Evolutionary conservation across 2,329 filamentous ascomycete species (phyloP).

Genomic region (Aspergillus terreus): DNA sequence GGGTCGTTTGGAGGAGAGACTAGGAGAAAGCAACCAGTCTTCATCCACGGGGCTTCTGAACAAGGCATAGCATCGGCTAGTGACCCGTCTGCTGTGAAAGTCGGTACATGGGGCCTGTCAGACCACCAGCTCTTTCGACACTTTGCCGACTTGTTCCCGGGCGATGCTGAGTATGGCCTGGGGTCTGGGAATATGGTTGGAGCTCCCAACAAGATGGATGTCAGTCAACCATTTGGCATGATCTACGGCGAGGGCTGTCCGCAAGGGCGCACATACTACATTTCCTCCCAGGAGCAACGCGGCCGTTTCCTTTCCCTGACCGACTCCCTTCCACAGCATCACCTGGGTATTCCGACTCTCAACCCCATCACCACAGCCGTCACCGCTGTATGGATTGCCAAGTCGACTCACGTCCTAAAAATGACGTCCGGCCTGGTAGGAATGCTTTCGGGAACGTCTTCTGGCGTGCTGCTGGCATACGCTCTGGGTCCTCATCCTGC

Average conservation of each 20-base stretch:
- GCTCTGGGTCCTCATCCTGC: conserved; percentile 62
- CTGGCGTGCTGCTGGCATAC: conserved; percentile 79
- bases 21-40: conserved; percentile 68
- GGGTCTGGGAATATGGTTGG: conserved; percentile 73
- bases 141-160: conserved; percentile 71
- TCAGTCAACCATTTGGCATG: conserved; percentile 80
- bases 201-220: conserved; percentile 81
- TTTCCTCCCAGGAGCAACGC: conserved; percentile 67
- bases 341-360: conserved; percentile 72
- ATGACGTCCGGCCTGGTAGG: conserved; percentile 75
- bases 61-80: conserved; percentile 74
- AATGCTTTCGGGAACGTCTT: conserved; percentile 77
- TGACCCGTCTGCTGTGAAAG: conserved; percentile 70
- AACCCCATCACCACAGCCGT: conserved; percentile 67
- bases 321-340: conserved; percentile 57
- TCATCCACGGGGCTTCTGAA: conserved; percentile 80
- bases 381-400: conserved; percentile 85
- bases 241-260: conserved; percentile 83
- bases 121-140: conserved; percentile 73
- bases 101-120: conserved; percentile 76
- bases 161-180: conserved; percentile 70
- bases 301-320: conserved; percentile 69
- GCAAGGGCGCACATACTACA: conserved; percentile 75
- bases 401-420: conserved; percentile 67
- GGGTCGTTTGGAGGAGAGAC: conserved; percentile 66